Evolutionary conservation across 495 filamentous ascomycete genomes (phyloP).

Genomic region (Penicillium nucicola): DNA sequence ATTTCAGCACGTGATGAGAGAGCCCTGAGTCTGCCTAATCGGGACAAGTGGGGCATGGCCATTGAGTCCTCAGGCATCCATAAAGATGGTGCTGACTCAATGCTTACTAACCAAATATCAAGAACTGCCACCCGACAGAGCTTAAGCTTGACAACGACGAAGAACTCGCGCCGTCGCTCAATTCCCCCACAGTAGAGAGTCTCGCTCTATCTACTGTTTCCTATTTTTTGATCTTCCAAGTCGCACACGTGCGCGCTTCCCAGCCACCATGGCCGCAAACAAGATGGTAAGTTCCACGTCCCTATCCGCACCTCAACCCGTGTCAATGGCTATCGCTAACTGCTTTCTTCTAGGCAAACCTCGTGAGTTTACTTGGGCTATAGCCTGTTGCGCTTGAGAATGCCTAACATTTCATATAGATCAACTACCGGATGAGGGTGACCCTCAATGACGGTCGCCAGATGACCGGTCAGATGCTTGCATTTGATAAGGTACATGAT

Average conservation of each 20-base stretch:
- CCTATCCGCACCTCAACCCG: constrained; percentile 26
- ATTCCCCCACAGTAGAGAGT: constrained; percentile 22
- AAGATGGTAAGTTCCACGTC: constrained; percentile 82
- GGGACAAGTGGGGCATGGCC: too few relatives aligned
- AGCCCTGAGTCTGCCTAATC: constrained; percentile 1
- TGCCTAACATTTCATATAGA: constrained; percentile 54
- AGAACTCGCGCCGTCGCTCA: constrained; percentile 18
- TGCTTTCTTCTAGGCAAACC: constrained; percentile 72
- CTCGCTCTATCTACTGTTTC: constrained; percentile 20
- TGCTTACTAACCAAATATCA: constrained; percentile 17
- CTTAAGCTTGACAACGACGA: constrained; percentile 17
- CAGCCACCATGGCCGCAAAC: constrained; percentile 74
- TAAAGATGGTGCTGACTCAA: not conserved
- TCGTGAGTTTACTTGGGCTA: constrained; percentile 62
- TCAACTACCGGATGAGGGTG: constrained; percentile 98
- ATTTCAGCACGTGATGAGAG: constrained; percentile 21
- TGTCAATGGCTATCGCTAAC: constrained; percentile 71
- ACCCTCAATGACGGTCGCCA: constrained; percentile 94
- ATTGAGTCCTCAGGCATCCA: not conserved
- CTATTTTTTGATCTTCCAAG: constrained; percentile 56
- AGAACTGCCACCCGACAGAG: constrained; percentile 21
- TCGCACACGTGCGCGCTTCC: constrained; percentile 65
- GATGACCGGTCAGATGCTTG: constrained; percentile 95
- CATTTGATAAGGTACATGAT: constrained; percentile 83
- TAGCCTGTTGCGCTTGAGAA: not conserved